phyloP scores from a whole-genome alignment of 2,329 filamentous ascomycete genomes.

The Aureobasidium uvarum region DNA sequence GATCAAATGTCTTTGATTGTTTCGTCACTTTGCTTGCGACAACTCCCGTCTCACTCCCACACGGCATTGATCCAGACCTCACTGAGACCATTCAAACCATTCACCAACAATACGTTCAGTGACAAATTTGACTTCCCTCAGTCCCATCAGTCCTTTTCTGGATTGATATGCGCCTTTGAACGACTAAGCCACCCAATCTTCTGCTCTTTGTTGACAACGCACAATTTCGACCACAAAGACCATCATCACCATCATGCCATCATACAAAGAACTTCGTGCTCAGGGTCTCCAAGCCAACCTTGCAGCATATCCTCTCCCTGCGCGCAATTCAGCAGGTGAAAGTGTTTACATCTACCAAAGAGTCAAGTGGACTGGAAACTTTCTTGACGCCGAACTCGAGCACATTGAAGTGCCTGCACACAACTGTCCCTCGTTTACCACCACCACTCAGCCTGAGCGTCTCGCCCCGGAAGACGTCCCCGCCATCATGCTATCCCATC shows the following conservation, averaged over 20 bases:
- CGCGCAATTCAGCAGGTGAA: background rate
- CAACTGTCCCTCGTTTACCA: background rate
- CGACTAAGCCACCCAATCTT: background rate
- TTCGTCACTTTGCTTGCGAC: background rate
- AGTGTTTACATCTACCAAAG: background rate
- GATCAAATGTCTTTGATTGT: background rate
- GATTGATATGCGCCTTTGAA: background rate
- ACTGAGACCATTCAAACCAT: background rate
- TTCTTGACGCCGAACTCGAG: constrained; percentile 3
- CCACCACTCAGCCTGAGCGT: background rate
- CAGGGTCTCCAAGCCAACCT: background rate
- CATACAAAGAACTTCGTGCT: constrained; percentile 13
- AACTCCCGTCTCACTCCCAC: background rate
- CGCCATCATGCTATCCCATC: background rate
- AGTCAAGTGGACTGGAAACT: constrained; percentile 5
- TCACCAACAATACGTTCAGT: background rate
- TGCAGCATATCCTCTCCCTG: background rate
- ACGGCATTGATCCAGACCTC: background rate
- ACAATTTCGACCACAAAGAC: constrained; percentile 6
- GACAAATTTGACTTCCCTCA: background rate
- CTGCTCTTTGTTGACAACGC: background rate
- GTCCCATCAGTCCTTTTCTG: background rate
- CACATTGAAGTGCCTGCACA: constrained; percentile 2
- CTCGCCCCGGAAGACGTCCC: background rate
- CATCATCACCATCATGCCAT: background rate